Evolutionary conservation across 208 protist genomes (phyloP), one percentile per base, ranked within the genome.

Genomic region (Crithidia fasciculata): DNA sequence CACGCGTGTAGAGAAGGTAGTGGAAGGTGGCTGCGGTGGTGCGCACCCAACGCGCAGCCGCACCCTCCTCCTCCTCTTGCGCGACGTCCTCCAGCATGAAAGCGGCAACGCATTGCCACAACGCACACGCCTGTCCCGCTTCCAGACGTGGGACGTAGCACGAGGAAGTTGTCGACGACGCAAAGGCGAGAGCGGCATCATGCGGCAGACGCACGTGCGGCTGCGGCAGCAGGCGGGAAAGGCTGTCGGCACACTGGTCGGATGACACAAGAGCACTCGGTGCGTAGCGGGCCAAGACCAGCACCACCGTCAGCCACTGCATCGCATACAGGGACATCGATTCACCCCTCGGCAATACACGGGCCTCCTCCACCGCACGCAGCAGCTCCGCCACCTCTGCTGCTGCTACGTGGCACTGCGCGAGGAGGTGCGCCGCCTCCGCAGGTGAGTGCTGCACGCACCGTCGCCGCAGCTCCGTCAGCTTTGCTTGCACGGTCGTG

Each of bases 381-480:
- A 82, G 71, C 60, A 75, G 50, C 45, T 52, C 57, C 28, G 19
- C 53, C 15, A 56, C 66, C 37, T 67, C 50, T 16, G 53, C 71
- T 8, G 44, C 40, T 50, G 72, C 70, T 59, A 77, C 65, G 37
- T 72, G 71, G 47, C 66, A 74, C 39, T 59, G 57, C 15, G 6
- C n/a, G 9, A 72, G n/a, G 16, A 77, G 54, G 47, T 64, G 41
- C 36, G 53, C 41, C 9, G 55, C 77, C 28, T 41, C 77, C 5
- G 18, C 36, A 3, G 19, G 4, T 8, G 39, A 44, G 16, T 9
- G 53, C 19, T 9, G 53, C 44, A 49, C 50, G 2, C 16, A 47
- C 3, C 59, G 74, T 53, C 61, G 43, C 16, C 69, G 69, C 53
- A 74, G 69, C 62, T 74, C 69, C 57, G 62, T 69, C 47, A 74